Evolutionary conservation across 495 filamentous ascomycete species (phyloP), one percentile per base, ranked within the genome.

Genomic region (Penicillium antarcticum): DNA sequence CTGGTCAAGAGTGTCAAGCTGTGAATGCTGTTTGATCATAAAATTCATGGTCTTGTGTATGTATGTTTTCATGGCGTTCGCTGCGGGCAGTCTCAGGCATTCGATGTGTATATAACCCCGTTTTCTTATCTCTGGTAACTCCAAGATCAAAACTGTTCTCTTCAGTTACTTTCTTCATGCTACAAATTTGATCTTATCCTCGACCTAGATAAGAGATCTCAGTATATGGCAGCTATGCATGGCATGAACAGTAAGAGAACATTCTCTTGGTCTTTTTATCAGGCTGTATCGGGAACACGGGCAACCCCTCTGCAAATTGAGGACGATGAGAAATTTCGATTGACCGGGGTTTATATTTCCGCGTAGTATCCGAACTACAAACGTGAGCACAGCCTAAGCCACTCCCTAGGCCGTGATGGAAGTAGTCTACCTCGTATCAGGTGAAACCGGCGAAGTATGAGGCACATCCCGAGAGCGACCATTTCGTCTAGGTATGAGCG

Each of bases 1-100:
- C 64, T 98, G 71, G 87, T 97, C 61, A 96, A 90, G 84, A 92
- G 89, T 82, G 77, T 86, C 60, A 98, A 95, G 79, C 74, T 98
- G 66, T 92, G 60, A 63, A 41, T 7, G 35, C 38, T 41, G 40
- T 38, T 36, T 50, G 42, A 40, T 29, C 29, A 46, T 45, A 53
- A 53, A 53, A 44, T 53, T 56, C 34, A 51, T 40, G 36, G 21
- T 48, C 44, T 47, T 64, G 57, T 56, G 60, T 62, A 63, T 56
- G 56, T 62, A 51, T 58, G 62, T 51, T 53, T 46, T 48, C 43
- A 53, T 50, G 71, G 70, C 64, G 66, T 73, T 62, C 48, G 52
- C 54, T 61, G 51, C 57, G 61, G 60, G 59, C 52, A 58, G 52
- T 55, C 52, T 53, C 53, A 58, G 60, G 62, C 58, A 61, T 66